Percentiles rank a stretch among this genome's conserved stretches.
phyloP scores from a whole-genome alignment of 1,139 yeast genomes.

The Yamadazyma friedrichii region DNA sequence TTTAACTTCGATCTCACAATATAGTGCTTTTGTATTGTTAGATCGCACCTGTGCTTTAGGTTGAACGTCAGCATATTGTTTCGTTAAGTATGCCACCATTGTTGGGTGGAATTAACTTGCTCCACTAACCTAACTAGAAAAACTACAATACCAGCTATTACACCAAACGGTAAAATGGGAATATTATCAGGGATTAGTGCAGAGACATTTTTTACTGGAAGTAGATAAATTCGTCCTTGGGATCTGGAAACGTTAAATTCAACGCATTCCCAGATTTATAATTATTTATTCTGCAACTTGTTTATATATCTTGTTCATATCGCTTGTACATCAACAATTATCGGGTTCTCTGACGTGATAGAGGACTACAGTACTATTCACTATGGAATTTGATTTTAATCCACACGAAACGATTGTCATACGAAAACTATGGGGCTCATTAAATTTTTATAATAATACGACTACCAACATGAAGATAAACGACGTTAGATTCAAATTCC shows the following conservation, averaged over 20 bases:
- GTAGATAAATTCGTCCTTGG: not conserved
- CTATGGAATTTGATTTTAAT: slow-evolving; percentile 3
- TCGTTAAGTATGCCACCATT: no score
- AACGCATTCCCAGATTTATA: not conserved
- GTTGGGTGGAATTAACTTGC: no score
- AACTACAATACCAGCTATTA: no score
- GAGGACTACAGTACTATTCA: not conserved
- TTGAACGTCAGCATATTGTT: no score
- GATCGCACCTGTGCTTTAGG: no score
- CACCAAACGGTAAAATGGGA: not conserved
- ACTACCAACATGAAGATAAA: slow-evolving; percentile 2
- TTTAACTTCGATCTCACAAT: no score
- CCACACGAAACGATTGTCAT: slow-evolving; percentile 4
- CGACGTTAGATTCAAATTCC: slow-evolving; percentile 7
- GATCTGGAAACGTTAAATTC: no score
- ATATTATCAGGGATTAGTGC: not conserved
- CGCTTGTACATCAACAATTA: no score
- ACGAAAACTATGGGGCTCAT: slow-evolving; percentile 6
- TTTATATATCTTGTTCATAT: not conserved
- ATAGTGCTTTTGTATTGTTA: no score
- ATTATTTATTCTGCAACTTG: not conserved
- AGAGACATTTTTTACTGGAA: slow-evolving; percentile 1
- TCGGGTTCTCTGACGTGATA: no score
- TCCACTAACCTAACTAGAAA: no score
- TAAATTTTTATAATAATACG: slow-evolving; percentile 5